phyloP scores from a whole-genome alignment of 768 basidiomycete species.

The Amanita fuliginea region DNA sequence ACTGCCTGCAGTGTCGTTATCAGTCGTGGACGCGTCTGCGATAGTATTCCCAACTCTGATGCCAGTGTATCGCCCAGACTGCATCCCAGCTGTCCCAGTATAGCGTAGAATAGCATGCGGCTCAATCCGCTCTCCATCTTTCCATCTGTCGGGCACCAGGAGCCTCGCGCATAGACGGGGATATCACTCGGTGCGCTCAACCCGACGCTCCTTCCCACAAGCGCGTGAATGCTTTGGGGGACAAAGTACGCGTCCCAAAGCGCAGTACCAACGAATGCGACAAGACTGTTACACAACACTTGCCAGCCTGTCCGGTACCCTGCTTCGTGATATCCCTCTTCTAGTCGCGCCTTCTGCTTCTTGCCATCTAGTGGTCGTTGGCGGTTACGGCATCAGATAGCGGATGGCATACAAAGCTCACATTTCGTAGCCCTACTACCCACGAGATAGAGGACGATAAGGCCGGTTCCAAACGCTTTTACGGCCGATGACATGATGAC shows the following conservation, averaged over 20 bases:
- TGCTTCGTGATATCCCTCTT: slow-evolving; percentile 63
- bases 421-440: slow-evolving; percentile 81
- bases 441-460: slow-evolving; percentile 70
- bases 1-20: slow-evolving; percentile 69
- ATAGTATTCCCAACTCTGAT: slow-evolving; percentile 86
- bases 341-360: slow-evolving; percentile 58
- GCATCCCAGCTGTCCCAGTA: slow-evolving; percentile 80
- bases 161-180: slow-evolving; percentile 23
- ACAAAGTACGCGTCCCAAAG: slow-evolving; percentile 56
- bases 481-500: slow-evolving; percentile 58
- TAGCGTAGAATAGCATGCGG: slow-evolving; percentile 48
- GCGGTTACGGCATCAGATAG: not conserved
- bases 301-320: slow-evolving; percentile 75
- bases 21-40: slow-evolving; percentile 53
- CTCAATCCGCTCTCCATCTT: slow-evolving; percentile 39
- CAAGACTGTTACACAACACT: slow-evolving; percentile 72
- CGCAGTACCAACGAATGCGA: slow-evolving; percentile 46
- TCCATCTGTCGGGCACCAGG: slow-evolving; percentile 56
- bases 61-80: slow-evolving; percentile 89
- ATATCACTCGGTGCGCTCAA: slow-evolving; percentile 10
- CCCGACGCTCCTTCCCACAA: slow-evolving; percentile 15
- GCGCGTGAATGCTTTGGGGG: slow-evolving; percentile 28
- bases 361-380: slow-evolving; percentile 45
- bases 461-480: slow-evolving; percentile 48
- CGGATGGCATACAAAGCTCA: slow-evolving; percentile 19